Base-by-base conservation (phyloP, 768 basidiomycete genomes). In the Gloeophyllum trabeum region DNA sequence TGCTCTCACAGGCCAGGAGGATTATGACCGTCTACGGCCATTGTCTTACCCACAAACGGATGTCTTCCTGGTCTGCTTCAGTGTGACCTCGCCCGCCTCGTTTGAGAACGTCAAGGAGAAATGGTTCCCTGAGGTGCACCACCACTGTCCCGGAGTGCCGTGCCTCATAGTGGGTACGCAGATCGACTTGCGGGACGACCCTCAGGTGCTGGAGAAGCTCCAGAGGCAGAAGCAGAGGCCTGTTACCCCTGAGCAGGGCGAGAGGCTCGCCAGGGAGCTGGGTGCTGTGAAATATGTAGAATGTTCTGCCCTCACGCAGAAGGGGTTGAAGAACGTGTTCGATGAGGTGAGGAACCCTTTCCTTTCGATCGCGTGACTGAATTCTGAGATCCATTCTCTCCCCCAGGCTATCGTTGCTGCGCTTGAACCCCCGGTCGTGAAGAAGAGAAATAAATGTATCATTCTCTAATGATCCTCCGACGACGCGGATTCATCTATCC, bases 31-130 rank as follows among this genome's bases (percentile, higher is more conserved):
- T 56, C 86, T 99, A 51, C 88, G 96, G 54, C 96, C 96, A 55
- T 69, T 99, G 67, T 97, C 94, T 59, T 99, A 99, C 74, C 96
- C 96, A 24, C 96, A 99, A 67, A 99, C 96, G 46, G 96, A 99
- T 57, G 96, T 98, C 44, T 98, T 99, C 76, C 74, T 99, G 44
- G 94, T 99, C 52, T 99, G 96, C 67, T 99, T 98, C 74, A 93
- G 89, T 57, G 96, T 99, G 53, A 97, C 94, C 32, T 92, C 88
- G 6, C 96, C 94, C 3, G 94, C 96, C 22, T 94, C 91, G 38
- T 99, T 97, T 59, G 96, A 99, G 66, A 98, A 99, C 83, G 94
- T 99, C 56, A 98, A 96, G 76, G 96, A 99, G 68, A 99, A 99
- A 63, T 99, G 96, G 96, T 96, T 98, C 76, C 96, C 96, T 4